Evolutionary conservation across 2,329 filamentous ascomycete genomes (phyloP).

Genomic region (Exophiala mesophila): DNA sequence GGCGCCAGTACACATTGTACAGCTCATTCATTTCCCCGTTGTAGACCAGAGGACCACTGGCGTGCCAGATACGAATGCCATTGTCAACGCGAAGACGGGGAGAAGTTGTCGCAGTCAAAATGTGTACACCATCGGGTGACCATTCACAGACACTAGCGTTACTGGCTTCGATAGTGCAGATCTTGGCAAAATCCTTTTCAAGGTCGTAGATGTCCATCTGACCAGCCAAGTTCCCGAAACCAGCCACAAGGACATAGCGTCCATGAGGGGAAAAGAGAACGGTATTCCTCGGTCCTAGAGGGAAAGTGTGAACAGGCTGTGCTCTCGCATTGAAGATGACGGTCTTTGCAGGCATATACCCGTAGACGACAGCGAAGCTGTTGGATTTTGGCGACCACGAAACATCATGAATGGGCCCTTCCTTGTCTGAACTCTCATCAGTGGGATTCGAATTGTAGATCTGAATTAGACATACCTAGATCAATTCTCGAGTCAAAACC

Average conservation of each 20-base stretch:
- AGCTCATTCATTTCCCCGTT: slow-evolving; percentile 91
- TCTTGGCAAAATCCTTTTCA: slow-evolving; percentile 86
- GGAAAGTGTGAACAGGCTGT: slow-evolving; percentile 76
- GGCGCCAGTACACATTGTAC: slow-evolving; percentile 86
- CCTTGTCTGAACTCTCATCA: slow-evolving; percentile 62
- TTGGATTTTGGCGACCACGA: slow-evolving; percentile 97
- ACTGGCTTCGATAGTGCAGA: slow-evolving; percentile 88
- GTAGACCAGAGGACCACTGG: slow-evolving; percentile 84
- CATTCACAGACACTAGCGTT: slow-evolving; percentile 96
- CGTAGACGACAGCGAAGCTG: slow-evolving; percentile 96
- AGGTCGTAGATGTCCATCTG: slow-evolving; percentile 98
- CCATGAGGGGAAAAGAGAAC: slow-evolving; percentile 92
- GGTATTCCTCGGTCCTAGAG: slow-evolving; percentile 84
- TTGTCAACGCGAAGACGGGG: slow-evolving; percentile 95
- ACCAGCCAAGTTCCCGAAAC: slow-evolving; percentile 94
- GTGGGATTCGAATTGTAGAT: slow-evolving; percentile 12
- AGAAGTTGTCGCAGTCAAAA: slow-evolving; percentile 96
- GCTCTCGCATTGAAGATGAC: slow-evolving; percentile 94
- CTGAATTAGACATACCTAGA: slow-evolving; percentile 48
- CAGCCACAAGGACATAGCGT: slow-evolving; percentile 86
- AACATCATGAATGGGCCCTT: slow-evolving; percentile 95
- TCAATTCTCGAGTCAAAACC: slow-evolving; percentile 87
- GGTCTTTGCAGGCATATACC: slow-evolving; percentile 98
- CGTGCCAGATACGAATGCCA: slow-evolving; percentile 91
- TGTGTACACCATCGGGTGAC: slow-evolving; percentile 92